A percentile compares a stretch with the other conserved stretches of the same genome.
phyloP scores from a whole-genome alignment of 2,329 filamentous ascomycete genomes.

The Ophiostoma australiae region DNA sequence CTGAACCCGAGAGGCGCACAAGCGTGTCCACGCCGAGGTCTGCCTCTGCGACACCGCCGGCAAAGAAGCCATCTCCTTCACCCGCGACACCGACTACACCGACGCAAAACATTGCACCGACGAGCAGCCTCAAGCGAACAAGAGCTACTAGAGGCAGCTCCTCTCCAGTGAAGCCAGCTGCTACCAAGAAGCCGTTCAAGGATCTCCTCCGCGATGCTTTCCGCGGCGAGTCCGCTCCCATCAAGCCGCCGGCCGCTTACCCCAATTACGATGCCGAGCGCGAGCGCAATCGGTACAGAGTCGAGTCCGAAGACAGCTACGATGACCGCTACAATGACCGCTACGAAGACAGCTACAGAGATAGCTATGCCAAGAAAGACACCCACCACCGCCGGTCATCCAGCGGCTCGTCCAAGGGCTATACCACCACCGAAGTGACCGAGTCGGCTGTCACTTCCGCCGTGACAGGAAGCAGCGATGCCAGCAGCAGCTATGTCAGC shows the following conservation, averaged over 20 bases:
- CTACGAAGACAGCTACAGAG: conserved; percentile 25
- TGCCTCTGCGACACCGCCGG: neutral
- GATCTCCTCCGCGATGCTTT: conserved; percentile 59
- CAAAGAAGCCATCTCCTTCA: conserved; percentile 11
- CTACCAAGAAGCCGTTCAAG: conserved; percentile 48
- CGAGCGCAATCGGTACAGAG: conserved; percentile 24
- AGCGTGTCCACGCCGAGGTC: neutral
- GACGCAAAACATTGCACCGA: conserved; percentile 26
- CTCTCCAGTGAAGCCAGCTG: conserved; percentile 44
- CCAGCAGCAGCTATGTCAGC: conserved; percentile 25
- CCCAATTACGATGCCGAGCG: conserved; percentile 37
- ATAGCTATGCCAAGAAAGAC: conserved; percentile 25
- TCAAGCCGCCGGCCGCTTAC: conserved; percentile 44
- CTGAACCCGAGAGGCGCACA: neutral
- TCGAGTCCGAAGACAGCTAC: conserved; percentile 22
- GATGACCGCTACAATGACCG: conserved; percentile 24
- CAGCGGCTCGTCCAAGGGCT: conserved; percentile 32
- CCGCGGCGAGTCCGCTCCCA: conserved; percentile 51
- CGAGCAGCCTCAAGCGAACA: conserved; percentile 48
- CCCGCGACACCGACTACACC: conserved; percentile 29
- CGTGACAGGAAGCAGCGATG: conserved; percentile 27
- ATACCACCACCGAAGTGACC: conserved; percentile 25
- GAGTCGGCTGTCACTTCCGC: conserved; percentile 33
- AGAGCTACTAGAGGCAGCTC: conserved; percentile 49
- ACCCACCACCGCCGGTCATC: conserved; percentile 32